Evolutionary conservation across 768 basidiomycete species (phyloP).

Genomic region (Epithele typhae): DNA sequence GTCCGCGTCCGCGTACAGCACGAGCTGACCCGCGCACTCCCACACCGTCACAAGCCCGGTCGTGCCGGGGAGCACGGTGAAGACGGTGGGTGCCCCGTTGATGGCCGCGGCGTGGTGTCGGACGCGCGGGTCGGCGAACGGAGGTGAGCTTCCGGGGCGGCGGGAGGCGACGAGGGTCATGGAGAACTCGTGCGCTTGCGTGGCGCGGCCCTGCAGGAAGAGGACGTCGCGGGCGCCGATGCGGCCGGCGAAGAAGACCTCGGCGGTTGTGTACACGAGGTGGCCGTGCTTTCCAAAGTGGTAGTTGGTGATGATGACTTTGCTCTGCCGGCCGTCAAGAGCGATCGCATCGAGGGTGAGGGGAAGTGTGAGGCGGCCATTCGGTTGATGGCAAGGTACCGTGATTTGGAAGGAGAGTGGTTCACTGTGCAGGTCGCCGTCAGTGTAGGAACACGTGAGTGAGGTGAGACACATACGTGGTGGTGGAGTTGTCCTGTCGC

Average conservation of each 20-base stretch:
- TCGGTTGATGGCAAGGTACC: conserved; percentile 50
- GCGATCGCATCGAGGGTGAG: conserved; percentile 48
- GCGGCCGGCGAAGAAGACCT: conserved; percentile 59
- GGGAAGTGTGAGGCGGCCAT: conserved; percentile 56
- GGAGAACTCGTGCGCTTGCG: conserved; percentile 30
- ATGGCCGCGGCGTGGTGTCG: conserved; percentile 25
- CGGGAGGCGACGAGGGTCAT: conserved; percentile 19
- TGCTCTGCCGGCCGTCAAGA: conserved; percentile 67
- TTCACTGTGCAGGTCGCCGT: conserved; percentile 38
- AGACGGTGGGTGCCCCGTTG: conserved; percentile 32
- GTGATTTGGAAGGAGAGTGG: conserved; percentile 55
- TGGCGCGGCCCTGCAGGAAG: conserved; percentile 34
- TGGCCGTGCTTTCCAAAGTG: conserved; percentile 54
- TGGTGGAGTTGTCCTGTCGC: conserved; percentile 63
- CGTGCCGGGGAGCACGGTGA: conserved; percentile 53
- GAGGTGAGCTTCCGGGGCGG: conserved; percentile 7
- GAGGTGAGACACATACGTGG: conserved; percentile 41
- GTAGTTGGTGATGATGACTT: conserved; percentile 68
- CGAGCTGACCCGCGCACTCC: conserved; percentile 62
- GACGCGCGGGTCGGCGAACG: conserved; percentile 22
- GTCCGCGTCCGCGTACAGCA: conserved; percentile 62
- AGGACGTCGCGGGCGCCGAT: conserved; percentile 37
- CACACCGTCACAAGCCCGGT: conserved; percentile 56
- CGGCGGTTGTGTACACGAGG: conserved; percentile 66
- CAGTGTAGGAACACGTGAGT: no score